phyloP scores from a whole-genome alignment of 192 early-diverging fungal genomes.

The Jimgerdemannia flammicorona region DNA sequence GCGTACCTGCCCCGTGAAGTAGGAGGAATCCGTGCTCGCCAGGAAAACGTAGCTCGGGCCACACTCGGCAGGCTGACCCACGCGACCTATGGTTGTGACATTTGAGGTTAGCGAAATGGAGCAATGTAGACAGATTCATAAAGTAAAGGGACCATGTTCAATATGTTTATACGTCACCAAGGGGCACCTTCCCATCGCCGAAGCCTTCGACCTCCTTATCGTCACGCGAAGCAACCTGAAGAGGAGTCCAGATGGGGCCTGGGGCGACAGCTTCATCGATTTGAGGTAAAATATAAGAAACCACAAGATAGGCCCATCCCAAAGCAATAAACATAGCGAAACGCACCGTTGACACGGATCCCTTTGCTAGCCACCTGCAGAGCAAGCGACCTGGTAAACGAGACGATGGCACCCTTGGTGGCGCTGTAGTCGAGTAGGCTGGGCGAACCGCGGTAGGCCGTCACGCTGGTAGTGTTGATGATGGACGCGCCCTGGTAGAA shows the following conservation, averaged over 20 bases:
- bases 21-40: conserved; percentile 28
- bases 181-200: conserved; percentile 6
- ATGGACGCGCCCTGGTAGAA: conserved; percentile 3
- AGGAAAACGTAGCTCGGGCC: conserved; percentile 39
- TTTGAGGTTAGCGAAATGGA: no score
- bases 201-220: conserved; percentile 30
- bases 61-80: conserved; percentile 40
- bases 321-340: conserved; percentile 13
- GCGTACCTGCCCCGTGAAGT: conserved; percentile 29
- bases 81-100: conserved; percentile 23
- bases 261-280: conserved; percentile 7
- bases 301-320: conserved; percentile 7
- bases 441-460: conserved; percentile 35
- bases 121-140: no score
- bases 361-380: conserved; percentile 32
- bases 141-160: no score
- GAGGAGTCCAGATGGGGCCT: conserved; percentile 47
- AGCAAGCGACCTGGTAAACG: conserved; percentile 40
- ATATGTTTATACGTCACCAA: no score
- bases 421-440: conserved; percentile 39
- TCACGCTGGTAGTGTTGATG: conserved; percentile 44
- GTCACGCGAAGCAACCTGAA: conserved; percentile 26
- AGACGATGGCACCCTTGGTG: conserved; percentile 44
- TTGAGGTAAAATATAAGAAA: not conserved
- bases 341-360: conserved; percentile 37